Evolutionary conservation across 1,284 basidiomycete genomes (phyloP).

Genomic region (Boletellus deceptivus): DNA sequence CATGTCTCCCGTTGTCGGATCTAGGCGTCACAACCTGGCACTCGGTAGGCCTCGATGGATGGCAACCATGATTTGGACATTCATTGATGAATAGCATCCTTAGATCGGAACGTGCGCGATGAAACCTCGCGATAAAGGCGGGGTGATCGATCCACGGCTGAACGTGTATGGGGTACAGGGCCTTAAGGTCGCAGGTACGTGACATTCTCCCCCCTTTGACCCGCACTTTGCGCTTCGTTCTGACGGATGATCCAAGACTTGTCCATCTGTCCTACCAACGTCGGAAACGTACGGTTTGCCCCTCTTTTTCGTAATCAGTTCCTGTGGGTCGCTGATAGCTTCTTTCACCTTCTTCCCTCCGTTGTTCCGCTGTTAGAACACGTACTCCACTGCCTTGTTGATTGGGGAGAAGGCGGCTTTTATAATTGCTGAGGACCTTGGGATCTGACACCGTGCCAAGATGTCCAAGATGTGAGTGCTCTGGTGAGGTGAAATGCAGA

Average conservation of each 20-base stretch:
- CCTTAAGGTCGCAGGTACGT: slow-evolving; percentile 31
- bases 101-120: slow-evolving; percentile 35
- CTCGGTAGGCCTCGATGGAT: slow-evolving; percentile 39
- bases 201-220: no score
- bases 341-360: no score
- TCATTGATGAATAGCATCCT: not conserved
- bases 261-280: slow-evolving; percentile 34
- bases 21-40: slow-evolving; percentile 53
- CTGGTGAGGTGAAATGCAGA: no score
- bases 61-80: no score
- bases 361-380: no score
- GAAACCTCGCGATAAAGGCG: slow-evolving; percentile 25
- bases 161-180: slow-evolving; percentile 31
- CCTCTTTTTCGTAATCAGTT: not conserved
- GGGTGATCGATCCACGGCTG: slow-evolving; percentile 29
- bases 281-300: slow-evolving; percentile 26
- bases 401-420: no score
- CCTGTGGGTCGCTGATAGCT: not conserved
- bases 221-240: not conserved
- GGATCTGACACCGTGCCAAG: no score
- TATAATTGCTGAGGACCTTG: no score
- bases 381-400: no score
- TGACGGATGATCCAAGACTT: slow-evolving; percentile 20
- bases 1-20: not conserved
- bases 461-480: no score